Evolutionary conservation across 2,329 filamentous ascomycete genomes (phyloP), one percentile per base, ranked within the genome.

Genomic region (Alternaria alternata): DNA sequence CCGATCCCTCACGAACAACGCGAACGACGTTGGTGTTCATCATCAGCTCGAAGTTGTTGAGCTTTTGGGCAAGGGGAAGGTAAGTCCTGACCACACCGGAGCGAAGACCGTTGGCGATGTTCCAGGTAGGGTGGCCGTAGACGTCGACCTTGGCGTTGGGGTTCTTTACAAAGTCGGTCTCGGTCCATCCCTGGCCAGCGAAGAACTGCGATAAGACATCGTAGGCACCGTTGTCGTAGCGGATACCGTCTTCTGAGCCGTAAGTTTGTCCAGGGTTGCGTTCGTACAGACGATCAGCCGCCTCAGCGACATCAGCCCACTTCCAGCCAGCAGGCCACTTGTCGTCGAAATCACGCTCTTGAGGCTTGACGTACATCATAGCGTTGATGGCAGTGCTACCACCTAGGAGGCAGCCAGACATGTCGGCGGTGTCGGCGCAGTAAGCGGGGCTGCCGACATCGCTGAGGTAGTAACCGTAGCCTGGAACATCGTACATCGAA

Each of bases 281-380:
- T 32, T 82, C 79, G 72, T 91, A 93, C n/a, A 90, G 85, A 41
- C 87, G 84, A n/a, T 85, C 78, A 8, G 88, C 86, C 5, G 89
- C 86, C 26, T 80, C 73, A 51, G 80, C 76, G 72, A 92, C 85
- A 68, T 92, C 89, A 12, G 79, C 72, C 44, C 86, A 84, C 75
- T 90, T 88, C 90, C 90, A 93, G 46, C 89, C 90, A 3, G 79
- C 65, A 1, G 90, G 90, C 81, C 91, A 93, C 74, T 90, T 90
- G 72, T 87, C 85, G 71, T 92, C 87, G 80, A 90, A 93, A 73
- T 93, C 91, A 7, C 66, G 61, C 22, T 73, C 66, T 22, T 75
- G 71, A 16, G 76, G 76, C 53, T 60, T 72, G 51, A 78, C 75
- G 32, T 69, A 75, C 71, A 76, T 78, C 68, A 75, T 69, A 16